Evolutionary conservation across 805 yeast genomes (phyloP).

Genomic region (Priceomyces haplophilus): DNA sequence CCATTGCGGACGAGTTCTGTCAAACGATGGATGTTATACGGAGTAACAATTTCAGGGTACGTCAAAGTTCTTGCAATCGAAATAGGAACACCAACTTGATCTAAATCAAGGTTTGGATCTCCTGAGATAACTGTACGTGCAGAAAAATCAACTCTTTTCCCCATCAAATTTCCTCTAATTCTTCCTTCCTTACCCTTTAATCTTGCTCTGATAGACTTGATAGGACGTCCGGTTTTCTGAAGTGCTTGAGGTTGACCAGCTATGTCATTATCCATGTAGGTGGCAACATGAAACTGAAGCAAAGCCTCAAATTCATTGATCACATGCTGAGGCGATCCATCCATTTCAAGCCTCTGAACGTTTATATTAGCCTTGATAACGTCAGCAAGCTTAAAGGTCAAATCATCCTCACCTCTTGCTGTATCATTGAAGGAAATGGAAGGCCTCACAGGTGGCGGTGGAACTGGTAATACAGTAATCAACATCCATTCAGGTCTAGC

Average conservation of each 20-base stretch:
- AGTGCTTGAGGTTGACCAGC: slow-evolving; percentile 99
- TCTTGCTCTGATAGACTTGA: slow-evolving; percentile 98
- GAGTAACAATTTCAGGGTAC: slow-evolving; percentile 97
- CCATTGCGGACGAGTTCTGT: slow-evolving; percentile 96
- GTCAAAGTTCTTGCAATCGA: slow-evolving; percentile 94
- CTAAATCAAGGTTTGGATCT: slow-evolving; percentile 95
- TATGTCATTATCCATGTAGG: slow-evolving; percentile 98
- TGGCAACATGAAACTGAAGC: slow-evolving; percentile 96
- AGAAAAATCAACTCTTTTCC: slow-evolving; percentile 98
- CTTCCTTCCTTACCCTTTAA: slow-evolving; percentile 99
- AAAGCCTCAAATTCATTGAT: slow-evolving; percentile 94
- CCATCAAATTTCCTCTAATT: slow-evolving; percentile 97
- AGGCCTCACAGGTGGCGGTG: slow-evolving; percentile 99
- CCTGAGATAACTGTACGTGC: slow-evolving; percentile 99
- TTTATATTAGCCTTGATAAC: slow-evolving; percentile 93
- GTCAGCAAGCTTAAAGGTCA: slow-evolving; percentile 95
- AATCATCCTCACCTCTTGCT: slow-evolving; percentile 98
- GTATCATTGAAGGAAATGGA: slow-evolving; percentile 97
- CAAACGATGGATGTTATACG: slow-evolving; percentile 89
- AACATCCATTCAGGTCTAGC: slow-evolving; percentile 99
- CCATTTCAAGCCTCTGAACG: slow-evolving; percentile 96
- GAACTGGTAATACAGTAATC: slow-evolving; percentile 96
- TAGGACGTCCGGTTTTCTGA: slow-evolving; percentile 98
- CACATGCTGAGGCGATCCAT: slow-evolving; percentile 98
- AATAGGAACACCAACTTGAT: slow-evolving; percentile 98